Evolutionary conservation across 108 stramenopile species (phyloP), one percentile per base, ranked within the genome.

Genomic region (Fragilaria radians): DNA sequence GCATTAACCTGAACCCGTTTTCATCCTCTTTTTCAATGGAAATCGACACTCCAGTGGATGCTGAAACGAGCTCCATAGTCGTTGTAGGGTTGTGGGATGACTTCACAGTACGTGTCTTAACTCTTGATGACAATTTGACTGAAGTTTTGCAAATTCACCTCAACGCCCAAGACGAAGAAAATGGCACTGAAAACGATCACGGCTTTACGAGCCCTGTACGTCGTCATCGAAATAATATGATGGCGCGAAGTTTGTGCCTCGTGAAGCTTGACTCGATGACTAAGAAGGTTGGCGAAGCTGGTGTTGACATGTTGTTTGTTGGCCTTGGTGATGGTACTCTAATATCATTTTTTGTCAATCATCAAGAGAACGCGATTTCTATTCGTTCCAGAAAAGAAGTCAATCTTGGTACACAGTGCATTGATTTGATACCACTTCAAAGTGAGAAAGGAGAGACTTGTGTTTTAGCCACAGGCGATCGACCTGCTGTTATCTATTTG

Each of bases 401-500:
- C 11, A 77, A 85, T 45, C 71, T 99, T 26, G 98, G 96, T 22
- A 95, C 93, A 9, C 95, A 94, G 63, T 93, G 95, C 23, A 90
- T 99, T 52, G 68, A 87, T 32, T 85, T 99, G 50, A 62, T 89
- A 36, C 78, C 81, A 18, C 74, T 96, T 42, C 57, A 71, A 5
- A 76, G 72, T 22, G 72, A 78, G 31, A 67, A 70, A 22, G 77
- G 87, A 36, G 76, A 83, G 5, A 82, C 71, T 28, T 97, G 96
- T 57, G 91, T 99, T 31, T 82, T 98, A 48, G 97, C 95, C 27
- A 88, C 94, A 24, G 93, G 94, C 34, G 97, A 99, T 63, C 70
- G 97, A 2, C 98, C 98, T 46, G 96, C 96, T 7, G 93, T 98
- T n/a, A 81, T 99, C 11, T 97, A 96, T 57, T 68, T 88, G 23